Evolutionary conservation across 441 rosid species (phyloP), one percentile per base, ranked within the genome.

Genomic region (Raphanus hybrid): DNA sequence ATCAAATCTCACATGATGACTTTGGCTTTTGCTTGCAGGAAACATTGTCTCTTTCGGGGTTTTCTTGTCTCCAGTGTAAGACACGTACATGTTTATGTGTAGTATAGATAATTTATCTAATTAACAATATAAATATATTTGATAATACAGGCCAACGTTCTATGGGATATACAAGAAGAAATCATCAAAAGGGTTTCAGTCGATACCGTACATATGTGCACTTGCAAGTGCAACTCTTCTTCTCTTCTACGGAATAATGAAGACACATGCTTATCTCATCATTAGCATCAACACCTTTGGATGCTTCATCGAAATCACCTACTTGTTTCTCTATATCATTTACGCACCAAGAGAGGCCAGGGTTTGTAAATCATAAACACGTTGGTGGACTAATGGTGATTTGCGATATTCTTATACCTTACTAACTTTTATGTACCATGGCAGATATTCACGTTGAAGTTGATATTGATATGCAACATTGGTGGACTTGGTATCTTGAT

Each of bases 11-110:
- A 29, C 34, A 29, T 35, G 10, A 12, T 12, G 16, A 5, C 20
- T 60, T 37, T 68, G 41, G 75, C 23, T 54, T 15, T 54, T 7
- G 59, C 23, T 79, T 75, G 16, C 79, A 88, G 97, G 92, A 54
- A 89, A 86, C 79, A 84, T 88, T 18, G 75, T 88, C 11, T 83
- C 91, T 23, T 88, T 87, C 70, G 29, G 89, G 78, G 90, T 88
- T 67, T 88, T 89, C 85, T 83, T 92, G 88, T 87, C 98, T 3
- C 98, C 98, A 54, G 70, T 85, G 93, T 91, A 91, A 87, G 91
- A 32, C 23, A 32, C 57, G 45, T 59, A 11, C 50, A 16, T 8
- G 10, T 23, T 23, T 2, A 23, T 1, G 26, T n/a, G 1, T 39
- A 57, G 54, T 39, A 16, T 11, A 20, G 3, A 18, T 23, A 45